Conservation (phyloP, 805 yeast genomes). For the Ogataea philodendri region DNA sequence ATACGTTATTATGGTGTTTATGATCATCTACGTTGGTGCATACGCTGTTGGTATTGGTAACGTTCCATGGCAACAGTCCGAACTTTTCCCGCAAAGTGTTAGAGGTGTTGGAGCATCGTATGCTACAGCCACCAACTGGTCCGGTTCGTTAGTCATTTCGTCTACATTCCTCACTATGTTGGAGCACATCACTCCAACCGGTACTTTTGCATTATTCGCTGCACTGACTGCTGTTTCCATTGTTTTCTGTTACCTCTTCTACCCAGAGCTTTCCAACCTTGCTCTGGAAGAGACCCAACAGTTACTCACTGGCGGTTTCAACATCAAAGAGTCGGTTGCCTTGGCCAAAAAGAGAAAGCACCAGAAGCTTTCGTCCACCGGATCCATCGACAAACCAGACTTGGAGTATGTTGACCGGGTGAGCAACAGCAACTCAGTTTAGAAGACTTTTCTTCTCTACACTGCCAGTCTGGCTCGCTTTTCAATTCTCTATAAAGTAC, state of each 20-base stretch:
- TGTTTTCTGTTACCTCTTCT: slow-evolving; percentile 74
- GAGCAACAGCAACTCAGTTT: slow-evolving; percentile 1
- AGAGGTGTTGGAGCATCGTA: slow-evolving; percentile 89
- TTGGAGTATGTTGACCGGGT: slow-evolving; percentile 4
- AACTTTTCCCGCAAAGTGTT: slow-evolving; percentile 88
- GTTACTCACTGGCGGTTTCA: slow-evolving; percentile 80
- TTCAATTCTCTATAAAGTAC: slow-evolving; percentile 1
- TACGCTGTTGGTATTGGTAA: slow-evolving; percentile 96
- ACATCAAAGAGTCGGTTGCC: slow-evolving; percentile 62
- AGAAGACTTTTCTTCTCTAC: neutral
- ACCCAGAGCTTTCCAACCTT: slow-evolving; percentile 89
- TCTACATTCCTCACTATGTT: slow-evolving; percentile 93
- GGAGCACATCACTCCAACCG: slow-evolving; percentile 88
- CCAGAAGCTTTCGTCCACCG: slow-evolving; percentile 3
- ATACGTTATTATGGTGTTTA: slow-evolving; percentile 75
- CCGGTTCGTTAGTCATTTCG: slow-evolving; percentile 87
- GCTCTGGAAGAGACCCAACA: slow-evolving; percentile 89
- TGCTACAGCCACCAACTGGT: slow-evolving; percentile 94
- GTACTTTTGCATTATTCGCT: slow-evolving; percentile 90
- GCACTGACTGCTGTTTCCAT: slow-evolving; percentile 72
- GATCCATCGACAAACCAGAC: slow-evolving; percentile 3
- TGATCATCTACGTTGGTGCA: slow-evolving; percentile 83
- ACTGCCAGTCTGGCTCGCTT: too few species aligned
- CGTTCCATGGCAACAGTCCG: slow-evolving; percentile 98
- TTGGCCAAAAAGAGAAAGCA: slow-evolving; percentile 47